Evolutionary conservation across 495 filamentous ascomycete species (phyloP), one percentile per base, ranked within the genome.

Genomic region (Neurospora intermedia): DNA sequence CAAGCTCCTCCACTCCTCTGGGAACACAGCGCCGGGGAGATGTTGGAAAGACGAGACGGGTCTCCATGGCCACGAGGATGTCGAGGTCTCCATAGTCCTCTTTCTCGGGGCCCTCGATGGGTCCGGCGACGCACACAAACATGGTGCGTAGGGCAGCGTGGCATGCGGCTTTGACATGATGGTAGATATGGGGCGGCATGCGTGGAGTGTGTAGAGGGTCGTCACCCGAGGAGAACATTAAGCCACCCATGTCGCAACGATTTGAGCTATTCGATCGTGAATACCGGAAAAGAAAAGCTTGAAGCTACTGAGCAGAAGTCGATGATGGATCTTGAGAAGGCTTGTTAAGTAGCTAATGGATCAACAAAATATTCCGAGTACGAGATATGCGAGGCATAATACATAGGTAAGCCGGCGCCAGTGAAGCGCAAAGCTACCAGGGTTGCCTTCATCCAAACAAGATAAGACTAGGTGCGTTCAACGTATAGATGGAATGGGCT

Each of bases 61-160:
- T 77, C 31, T 85, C 84, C 20, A 75, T 74, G 0, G 84, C 80
- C 4, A 91, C 83, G 41, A 91, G 80, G 3, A 91, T 81, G 75
- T 91, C 89, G 43, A 91, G 80, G 69, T 91, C 89, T 7, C 90
- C 90, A 72, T 87, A 83, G 70, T 83, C 83, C 2, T 71, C 48
- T 73, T 91, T 91, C 3, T 74, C 86, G 0, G 89, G 89, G 3
- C 83, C 86, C 73, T 87, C 87, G 46, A 89, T 83, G 3, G 89
- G 85, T 0, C 81, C 81, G 2, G 80, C 84, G 7, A 86, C 87
- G 31, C 78, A 79, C 0, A 78, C 41, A 72, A 86, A 91, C 8
- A 87, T 79, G 31, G 82, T 48, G 5, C 77, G 80, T 15, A 91
- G 83, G 5, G 80, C 77, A 6, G 75, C 69, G 13, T 84, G 78